Conservation (phyloP, 2,329 filamentous ascomycete species). For the Diaporthe sp. region DNA sequence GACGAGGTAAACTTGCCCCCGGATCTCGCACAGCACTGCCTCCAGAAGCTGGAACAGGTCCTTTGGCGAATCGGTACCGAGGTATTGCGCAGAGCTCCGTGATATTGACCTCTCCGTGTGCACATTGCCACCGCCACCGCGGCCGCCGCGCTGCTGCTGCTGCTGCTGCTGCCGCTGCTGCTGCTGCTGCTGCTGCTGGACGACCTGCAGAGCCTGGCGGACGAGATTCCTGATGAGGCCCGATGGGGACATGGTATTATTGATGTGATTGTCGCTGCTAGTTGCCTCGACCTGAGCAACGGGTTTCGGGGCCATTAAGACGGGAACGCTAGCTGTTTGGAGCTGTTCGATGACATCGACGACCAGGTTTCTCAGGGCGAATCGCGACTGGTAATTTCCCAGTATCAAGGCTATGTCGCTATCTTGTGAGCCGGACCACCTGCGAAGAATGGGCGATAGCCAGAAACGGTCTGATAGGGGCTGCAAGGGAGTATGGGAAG, state of each 20-base stretch:
- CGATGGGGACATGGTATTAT: neutral
- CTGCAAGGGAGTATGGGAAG: neutral
- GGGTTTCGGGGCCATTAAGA: neutral
- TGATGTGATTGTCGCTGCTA: neutral
- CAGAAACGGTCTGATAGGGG: neutral
- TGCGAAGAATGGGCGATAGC: neutral
- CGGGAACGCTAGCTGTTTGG: neutral
- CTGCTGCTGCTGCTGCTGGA: neutral
- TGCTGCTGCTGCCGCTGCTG: neutral
- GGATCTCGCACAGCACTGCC: neutral
- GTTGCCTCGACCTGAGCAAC: neutral
- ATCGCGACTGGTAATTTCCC: neutral
- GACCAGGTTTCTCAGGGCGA: neutral
- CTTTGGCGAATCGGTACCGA: neutral
- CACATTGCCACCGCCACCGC: neutral
- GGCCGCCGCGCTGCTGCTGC: neutral
- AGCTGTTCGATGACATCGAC: neutral
- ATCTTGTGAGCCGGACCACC: neutral
- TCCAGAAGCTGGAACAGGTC: neutral
- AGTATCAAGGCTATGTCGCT: neutral
- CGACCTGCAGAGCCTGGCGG: neutral
- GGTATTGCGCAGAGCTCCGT: neutral
- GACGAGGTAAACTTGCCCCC: neutral
- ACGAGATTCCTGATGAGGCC: neutral
- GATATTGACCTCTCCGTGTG: neutral